Conservation (phyloP, 2,329 filamentous ascomycete species). For the Fusarium palustre region DNA sequence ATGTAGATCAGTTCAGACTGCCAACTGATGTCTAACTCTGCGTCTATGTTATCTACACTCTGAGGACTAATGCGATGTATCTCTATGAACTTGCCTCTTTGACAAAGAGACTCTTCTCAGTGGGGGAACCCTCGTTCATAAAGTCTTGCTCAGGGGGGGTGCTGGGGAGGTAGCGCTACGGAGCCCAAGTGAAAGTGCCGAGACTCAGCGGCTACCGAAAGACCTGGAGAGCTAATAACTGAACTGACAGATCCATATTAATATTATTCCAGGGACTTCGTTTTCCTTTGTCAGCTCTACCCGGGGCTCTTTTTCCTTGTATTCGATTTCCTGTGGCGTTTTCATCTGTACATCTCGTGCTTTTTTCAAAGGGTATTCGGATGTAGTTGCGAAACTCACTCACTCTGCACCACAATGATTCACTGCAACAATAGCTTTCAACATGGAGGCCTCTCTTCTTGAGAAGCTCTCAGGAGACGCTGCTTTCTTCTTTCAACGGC, state of each 20-base stretch:
- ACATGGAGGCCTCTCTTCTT: rapidly evolving
- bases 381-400: too few species aligned
- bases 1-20: too few species aligned
- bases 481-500: neutral
- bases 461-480: rapidly evolving
- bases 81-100: rapidly evolving
- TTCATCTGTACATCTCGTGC: too few species aligned
- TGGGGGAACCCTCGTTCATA: too few species aligned
- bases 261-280: neutral
- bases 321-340: rapidly evolving
- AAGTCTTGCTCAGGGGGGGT: neutral
- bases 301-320: rapidly evolving
- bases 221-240: neutral
- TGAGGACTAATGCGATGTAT: neutral
- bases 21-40: neutral
- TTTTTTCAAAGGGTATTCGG: rapidly evolving
- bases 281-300: rapidly evolving
- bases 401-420: conserved; percentile 2
- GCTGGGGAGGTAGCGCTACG: neutral
- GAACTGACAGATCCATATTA: neutral
- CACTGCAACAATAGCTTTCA: neutral
- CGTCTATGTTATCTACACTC: too few species aligned
- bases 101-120: neutral
- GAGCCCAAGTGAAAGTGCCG: neutral
- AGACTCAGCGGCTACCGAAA: too few species aligned